phyloP scores from a whole-genome alignment of 2,329 filamentous ascomycete species.

The Phialophora verrucosa region DNA sequence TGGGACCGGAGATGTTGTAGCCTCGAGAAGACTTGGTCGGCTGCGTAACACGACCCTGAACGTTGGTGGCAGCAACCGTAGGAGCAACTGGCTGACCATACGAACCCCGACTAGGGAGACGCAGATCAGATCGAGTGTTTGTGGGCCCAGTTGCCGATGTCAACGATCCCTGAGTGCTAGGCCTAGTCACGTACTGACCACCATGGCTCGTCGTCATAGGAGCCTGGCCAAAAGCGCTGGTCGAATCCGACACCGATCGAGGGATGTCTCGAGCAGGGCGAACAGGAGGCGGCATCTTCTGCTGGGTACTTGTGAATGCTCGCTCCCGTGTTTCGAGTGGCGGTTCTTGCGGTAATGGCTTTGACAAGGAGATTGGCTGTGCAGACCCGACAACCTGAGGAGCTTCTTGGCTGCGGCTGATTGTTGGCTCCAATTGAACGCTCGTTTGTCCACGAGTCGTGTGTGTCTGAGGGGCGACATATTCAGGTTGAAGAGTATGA shows the following conservation, averaged over 20 bases:
- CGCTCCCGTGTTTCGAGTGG: slow-evolving; percentile 43
- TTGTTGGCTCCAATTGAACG: slow-evolving; percentile 38
- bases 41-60: slow-evolving; percentile 86
- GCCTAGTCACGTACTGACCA: slow-evolving; percentile 58
- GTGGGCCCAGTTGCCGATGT: slow-evolving; percentile 60
- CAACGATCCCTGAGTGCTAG: slow-evolving; percentile 82
- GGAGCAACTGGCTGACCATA: slow-evolving; percentile 90
- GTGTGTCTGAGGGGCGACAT: slow-evolving; percentile 87
- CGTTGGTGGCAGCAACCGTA: slow-evolving; percentile 85
- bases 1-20: slow-evolving; percentile 73
- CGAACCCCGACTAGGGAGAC: slow-evolving; percentile 75
- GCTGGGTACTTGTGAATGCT: slow-evolving; percentile 42
- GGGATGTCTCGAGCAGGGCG: slow-evolving; percentile 58
- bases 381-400: slow-evolving; percentile 47
- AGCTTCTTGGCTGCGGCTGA: slow-evolving; percentile 41
- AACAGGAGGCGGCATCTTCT: slow-evolving; percentile 53
- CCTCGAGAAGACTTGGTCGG: slow-evolving; percentile 66
- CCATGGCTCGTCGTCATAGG: slow-evolving; percentile 37
- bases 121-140: slow-evolving; percentile 47
- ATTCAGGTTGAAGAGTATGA: slow-evolving; percentile 95
- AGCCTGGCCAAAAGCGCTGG: slow-evolving; percentile 56
- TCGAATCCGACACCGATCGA: slow-evolving; percentile 64
- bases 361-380: slow-evolving; percentile 46
- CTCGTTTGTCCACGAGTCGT: slow-evolving; percentile 72
- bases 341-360: slow-evolving; percentile 66